Evolutionary conservation across 129 eudicot species (phyloP), one percentile per base, ranked within the genome.

Genomic region (Tagetes erecta): DNA sequence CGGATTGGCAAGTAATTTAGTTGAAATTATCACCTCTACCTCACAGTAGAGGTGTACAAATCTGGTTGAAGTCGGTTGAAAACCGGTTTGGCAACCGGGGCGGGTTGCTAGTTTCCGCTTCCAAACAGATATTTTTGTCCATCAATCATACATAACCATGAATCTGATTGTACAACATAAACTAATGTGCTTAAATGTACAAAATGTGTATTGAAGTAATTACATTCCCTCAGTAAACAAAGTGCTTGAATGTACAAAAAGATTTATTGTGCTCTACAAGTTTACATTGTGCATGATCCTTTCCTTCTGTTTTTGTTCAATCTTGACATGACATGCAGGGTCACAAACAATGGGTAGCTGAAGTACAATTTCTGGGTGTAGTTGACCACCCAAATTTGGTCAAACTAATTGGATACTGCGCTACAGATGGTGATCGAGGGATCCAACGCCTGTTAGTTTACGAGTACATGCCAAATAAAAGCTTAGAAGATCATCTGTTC

Each of bases 341-440:
- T 47, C 98, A 92, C 80, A 92, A 89, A 68, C 90, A 92, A 81
- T 92, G 98, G 98, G 80, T 86, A 57, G 87, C 97, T 40, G 98
- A 93, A 71, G 95, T 93, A 81, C 96, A 90, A 41, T 90, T 88
- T 80, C 92, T 93, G 2, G 92, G 91, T 31, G 92, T 93, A 36
- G 95, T 93, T 71, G 96, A 93, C 72, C 98, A 93, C 64, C 92
- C 92, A 6, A 93, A 90, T 80, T 87, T 93, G 57, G 98, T 93
- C 51, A 93, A 90, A 66, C 96, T 93, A 11, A 81, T 93, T 5
- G 98, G 97, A 67, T 93, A 93, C 68, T 90, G 96, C 30, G 92
- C 91, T 10, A 67, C 80, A 13, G 98, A 93, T 82, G 97, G 96
- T 33, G 96, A 86, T 60, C 76, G 96, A 78, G 97, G 89, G 57